Conservation (phyloP, 331 rosid species). For the Malus hybrid region DNA sequence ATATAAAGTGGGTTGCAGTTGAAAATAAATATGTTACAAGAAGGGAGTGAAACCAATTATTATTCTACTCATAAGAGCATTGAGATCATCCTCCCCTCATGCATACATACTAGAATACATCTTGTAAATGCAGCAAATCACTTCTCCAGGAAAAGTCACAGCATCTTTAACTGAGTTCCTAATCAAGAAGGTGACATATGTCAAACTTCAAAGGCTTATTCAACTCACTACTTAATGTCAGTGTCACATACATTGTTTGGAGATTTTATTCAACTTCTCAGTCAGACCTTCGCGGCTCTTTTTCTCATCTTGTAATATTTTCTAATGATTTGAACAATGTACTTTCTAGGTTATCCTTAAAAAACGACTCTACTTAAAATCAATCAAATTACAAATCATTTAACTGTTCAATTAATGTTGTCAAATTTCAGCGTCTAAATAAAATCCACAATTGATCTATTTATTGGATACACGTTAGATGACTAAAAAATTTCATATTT, state of each 20-base stretch:
- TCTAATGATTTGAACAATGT: too few species aligned
- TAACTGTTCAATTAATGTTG: too few species aligned
- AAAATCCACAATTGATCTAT: neutral
- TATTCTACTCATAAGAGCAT: neutral
- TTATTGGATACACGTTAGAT: too few species aligned
- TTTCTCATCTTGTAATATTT: neutral
- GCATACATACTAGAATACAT: neutral
- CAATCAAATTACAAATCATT: too few species aligned
- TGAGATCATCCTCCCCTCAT: neutral
- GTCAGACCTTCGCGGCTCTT: rapidly evolving
- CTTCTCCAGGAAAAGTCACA: neutral
- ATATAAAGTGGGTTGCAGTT: neutral
- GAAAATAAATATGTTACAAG: slow-evolving; percentile 6
- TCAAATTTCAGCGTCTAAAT: too few species aligned
- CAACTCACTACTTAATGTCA: too few species aligned
- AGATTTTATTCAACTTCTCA: neutral
- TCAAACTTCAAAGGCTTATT: too few species aligned
- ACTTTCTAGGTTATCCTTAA: too few species aligned
- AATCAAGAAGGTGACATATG: neutral
- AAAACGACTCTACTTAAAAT: too few species aligned
- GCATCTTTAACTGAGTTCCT: neutral
- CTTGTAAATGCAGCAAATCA: neutral
- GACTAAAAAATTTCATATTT: neutral
- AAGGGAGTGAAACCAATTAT: neutral
- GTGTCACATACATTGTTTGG: too few species aligned